phyloP scores from a whole-genome alignment of 2,329 filamentous ascomycete species.

The Microsporum canis region DNA sequence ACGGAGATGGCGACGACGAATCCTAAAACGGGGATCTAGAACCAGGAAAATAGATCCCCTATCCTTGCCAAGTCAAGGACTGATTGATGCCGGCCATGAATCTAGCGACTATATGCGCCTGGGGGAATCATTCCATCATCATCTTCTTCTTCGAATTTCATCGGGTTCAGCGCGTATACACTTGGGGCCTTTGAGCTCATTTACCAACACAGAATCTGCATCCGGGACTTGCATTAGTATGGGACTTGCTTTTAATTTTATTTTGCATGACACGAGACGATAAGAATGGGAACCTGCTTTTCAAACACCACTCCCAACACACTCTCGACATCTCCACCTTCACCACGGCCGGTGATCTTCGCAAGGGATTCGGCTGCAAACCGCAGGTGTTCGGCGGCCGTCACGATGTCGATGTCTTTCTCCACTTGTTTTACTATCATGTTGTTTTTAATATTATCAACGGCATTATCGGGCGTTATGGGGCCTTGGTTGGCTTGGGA shows the following conservation, averaged over 20 bases:
- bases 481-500: constrained; percentile 36
- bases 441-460: constrained; percentile 3
- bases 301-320: constrained; percentile 95
- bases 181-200: constrained; percentile 3
- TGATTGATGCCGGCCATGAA: constrained; percentile 8
- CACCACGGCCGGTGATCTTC: constrained; percentile 75
- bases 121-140: neutral
- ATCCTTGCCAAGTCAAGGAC: constrained; percentile 1
- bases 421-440: constrained; percentile 14
- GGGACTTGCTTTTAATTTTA: neutral
- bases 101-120: neutral
- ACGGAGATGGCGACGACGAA: constrained; percentile 14
- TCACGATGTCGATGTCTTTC: constrained; percentile 60
- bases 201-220: constrained; percentile 14
- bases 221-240: neutral
- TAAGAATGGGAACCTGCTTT: constrained; percentile 52
- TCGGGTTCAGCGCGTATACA: neutral
- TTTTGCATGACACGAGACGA: constrained; percentile 36
- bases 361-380: constrained; percentile 70
- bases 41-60: neutral
- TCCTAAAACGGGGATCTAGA: constrained; percentile 3
- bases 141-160: neutral
- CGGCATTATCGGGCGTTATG: constrained; percentile 13
- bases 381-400: constrained; percentile 80
- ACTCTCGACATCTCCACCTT: constrained; percentile 83